These are phyloP conservation scores for Erysimum cheiri DNA, from an alignment of 441 rosid species.

Conservation along the genomic window DNA sequence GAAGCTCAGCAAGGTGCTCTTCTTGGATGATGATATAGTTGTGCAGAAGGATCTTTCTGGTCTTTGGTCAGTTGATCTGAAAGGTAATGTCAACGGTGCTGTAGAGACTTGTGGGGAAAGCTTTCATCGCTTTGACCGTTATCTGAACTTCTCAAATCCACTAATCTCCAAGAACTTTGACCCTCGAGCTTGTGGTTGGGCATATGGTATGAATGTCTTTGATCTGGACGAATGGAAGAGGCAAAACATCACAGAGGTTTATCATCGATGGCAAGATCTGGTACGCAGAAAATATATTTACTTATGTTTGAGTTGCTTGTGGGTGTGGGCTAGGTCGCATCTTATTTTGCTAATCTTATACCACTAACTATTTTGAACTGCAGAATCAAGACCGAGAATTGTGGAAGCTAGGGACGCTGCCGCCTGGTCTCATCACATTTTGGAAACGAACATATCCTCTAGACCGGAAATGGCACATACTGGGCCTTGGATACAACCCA, in stretches of 20 bases:
- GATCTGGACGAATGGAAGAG: constrained; percentile 52
- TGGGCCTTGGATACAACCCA: constrained; percentile 97
- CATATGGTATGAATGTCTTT: constrained; percentile 55
- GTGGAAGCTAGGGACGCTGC: constrained; percentile 97
- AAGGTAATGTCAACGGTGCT: constrained; percentile 95
- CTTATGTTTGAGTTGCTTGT: constrained; percentile 13
- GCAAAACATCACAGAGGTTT: constrained; percentile 50
- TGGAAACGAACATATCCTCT: constrained; percentile 78
- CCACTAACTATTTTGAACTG: constrained; percentile 8
- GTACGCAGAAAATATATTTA: constrained; percentile 51
- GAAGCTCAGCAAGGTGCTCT: constrained; percentile 83
- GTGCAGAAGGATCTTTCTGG: constrained; percentile 87
- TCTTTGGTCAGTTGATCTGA: constrained; percentile 89
- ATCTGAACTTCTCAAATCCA: constrained; percentile 84
- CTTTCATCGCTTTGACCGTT: constrained; percentile 94
- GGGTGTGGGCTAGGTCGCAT: constrained; percentile 15
- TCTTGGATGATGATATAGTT: constrained; percentile 95
- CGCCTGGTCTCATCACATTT: constrained; percentile 95
- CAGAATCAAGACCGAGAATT: constrained; percentile 86
- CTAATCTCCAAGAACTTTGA: constrained; percentile 51
- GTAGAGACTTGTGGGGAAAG: constrained; percentile 98
- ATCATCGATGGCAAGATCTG: constrained; percentile 88
- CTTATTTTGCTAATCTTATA: constrained; percentile 24
- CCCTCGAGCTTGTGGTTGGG: constrained; percentile 58
- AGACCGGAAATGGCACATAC: constrained; percentile 81